These are phyloP conservation scores for Scheffersomyces lignicola DNA, from an alignment of 1,139 yeast species.

Conservation along the genomic window DNA sequence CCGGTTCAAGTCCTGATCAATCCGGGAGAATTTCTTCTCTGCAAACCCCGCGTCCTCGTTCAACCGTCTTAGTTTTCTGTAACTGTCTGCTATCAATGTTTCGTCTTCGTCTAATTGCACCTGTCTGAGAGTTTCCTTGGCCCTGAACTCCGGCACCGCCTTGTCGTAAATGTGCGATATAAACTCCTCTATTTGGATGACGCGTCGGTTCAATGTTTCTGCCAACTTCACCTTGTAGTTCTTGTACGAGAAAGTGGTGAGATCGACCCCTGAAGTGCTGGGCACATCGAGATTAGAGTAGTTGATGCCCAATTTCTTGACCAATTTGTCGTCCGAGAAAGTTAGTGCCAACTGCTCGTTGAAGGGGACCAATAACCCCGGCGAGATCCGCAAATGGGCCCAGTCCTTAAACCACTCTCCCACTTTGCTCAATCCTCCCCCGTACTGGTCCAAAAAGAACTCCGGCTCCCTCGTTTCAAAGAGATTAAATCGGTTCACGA, in stretches of 20 bases:
- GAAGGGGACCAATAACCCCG: constrained; percentile 21
- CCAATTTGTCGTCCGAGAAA: constrained; percentile 25
- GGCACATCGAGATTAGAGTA: constrained; percentile 11
- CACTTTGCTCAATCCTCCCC: constrained; percentile 25
- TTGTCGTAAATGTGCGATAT: constrained; percentile 23
- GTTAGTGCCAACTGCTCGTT: constrained; percentile 21
- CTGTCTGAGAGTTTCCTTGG: constrained; percentile 52
- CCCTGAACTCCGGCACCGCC: constrained; percentile 32
- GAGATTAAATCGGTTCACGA: constrained; percentile 29
- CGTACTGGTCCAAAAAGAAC: constrained; percentile 30
- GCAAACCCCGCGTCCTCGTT: constrained; percentile 50
- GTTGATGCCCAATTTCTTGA: constrained; percentile 20
- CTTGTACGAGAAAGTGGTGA: constrained; percentile 35
- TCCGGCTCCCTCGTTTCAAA: constrained; percentile 15
- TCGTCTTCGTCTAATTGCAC: constrained; percentile 49
- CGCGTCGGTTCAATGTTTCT: constrained; percentile 36
- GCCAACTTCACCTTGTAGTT: constrained; percentile 37
- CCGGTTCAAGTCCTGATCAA: constrained; percentile 31
- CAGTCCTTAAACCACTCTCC: constrained; percentile 27
- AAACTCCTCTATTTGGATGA: constrained; percentile 30
- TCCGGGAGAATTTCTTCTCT: constrained; percentile 48
- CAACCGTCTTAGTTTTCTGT: constrained; percentile 44
- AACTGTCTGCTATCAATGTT: constrained; percentile 46
- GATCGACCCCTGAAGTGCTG: constrained; percentile 12
- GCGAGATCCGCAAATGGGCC: constrained; percentile 14